Conservation (phyloP, 2,329 filamentous ascomycete genomes). For the Cordyceps farinosa region DNA sequence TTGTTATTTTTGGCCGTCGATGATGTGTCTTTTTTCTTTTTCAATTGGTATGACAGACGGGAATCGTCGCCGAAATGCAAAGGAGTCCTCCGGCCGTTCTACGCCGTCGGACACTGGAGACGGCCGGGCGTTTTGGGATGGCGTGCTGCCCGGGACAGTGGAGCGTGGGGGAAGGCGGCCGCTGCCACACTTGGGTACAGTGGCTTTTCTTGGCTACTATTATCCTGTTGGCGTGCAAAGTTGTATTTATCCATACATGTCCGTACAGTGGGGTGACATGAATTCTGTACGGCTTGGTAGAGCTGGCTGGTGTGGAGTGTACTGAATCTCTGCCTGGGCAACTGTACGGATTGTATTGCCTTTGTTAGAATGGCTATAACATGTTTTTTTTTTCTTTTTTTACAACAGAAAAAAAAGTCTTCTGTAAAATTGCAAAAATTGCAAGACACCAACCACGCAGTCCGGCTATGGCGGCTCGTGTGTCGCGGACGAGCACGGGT, state of each 20-base stretch:
- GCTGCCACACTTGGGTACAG: neutral
- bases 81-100: slow-evolving; percentile 5
- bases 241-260: too few species aligned
- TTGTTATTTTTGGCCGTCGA: neutral
- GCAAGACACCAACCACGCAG: neutral
- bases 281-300: too few species aligned
- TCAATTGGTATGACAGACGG: neutral
- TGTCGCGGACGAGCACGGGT: neutral
- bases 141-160: neutral
- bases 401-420: too few species aligned
- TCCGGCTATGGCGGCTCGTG: slow-evolving; percentile 1
- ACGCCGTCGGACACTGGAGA: slow-evolving; percentile 14
- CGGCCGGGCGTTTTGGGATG: neutral
- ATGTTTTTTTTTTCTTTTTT: neutral
- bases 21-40: neutral
- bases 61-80: neutral
- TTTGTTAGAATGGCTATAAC: too few species aligned
- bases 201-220: neutral
- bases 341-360: too few species aligned
- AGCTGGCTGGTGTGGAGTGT: too few species aligned
- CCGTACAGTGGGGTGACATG: too few species aligned
- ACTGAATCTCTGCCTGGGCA: too few species aligned
- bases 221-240: neutral
- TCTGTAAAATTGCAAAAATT: neutral
- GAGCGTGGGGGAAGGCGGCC: neutral